Evolutionary conservation across 228 moss, liverwort and hornwort genomes (phyloP).

Genomic region (Sphagnum magellanicum): DNA sequence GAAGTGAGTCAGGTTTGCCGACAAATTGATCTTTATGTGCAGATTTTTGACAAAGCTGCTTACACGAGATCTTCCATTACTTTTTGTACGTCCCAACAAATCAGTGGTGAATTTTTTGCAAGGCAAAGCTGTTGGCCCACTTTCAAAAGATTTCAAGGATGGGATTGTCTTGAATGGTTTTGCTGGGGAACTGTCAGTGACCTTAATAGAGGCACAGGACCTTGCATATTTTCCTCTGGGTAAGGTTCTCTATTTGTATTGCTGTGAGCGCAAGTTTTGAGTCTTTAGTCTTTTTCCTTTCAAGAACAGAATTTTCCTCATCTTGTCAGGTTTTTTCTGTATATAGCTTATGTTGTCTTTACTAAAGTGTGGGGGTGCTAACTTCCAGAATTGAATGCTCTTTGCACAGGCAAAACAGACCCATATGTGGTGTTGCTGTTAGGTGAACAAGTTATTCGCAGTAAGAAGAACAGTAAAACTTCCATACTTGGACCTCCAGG

Average conservation of each 20-base stretch:
- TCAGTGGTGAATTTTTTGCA: slow-evolving; percentile 79
- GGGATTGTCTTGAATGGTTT: slow-evolving; percentile 58
- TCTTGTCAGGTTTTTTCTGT: too few relatives aligned
- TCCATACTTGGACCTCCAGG: slow-evolving; percentile 81
- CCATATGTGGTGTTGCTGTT: slow-evolving; percentile 84
- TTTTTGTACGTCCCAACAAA: slow-evolving; percentile 93
- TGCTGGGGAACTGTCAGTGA: slow-evolving; percentile 87
- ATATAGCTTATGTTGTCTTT: too few relatives aligned
- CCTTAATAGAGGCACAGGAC: slow-evolving; percentile 61
- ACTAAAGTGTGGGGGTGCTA: too few relatives aligned
- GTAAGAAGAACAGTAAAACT: slow-evolving; percentile 97
- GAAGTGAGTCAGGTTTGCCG: too few relatives aligned
- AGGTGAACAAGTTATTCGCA: slow-evolving; percentile 81
- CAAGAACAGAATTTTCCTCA: too few relatives aligned
- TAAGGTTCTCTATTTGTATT: slow-evolving; percentile 9
- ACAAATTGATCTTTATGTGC: slow-evolving; percentile 25
- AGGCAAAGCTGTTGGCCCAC: slow-evolving; percentile 60
- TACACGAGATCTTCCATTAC: slow-evolving; percentile 79
- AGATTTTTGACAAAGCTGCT: slow-evolving; percentile 89
- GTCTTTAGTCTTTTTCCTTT: too few relatives aligned
- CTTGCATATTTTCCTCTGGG: slow-evolving; percentile 81
- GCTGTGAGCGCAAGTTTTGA: too few relatives aligned
- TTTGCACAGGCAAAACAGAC: slow-evolving; percentile 72
- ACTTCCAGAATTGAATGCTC: neutral
- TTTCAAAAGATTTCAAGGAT: slow-evolving; percentile 77